Evolutionary conservation across 179 eudicot genomes (phyloP).

Genomic region (Heliamphora pulchella): DNA sequence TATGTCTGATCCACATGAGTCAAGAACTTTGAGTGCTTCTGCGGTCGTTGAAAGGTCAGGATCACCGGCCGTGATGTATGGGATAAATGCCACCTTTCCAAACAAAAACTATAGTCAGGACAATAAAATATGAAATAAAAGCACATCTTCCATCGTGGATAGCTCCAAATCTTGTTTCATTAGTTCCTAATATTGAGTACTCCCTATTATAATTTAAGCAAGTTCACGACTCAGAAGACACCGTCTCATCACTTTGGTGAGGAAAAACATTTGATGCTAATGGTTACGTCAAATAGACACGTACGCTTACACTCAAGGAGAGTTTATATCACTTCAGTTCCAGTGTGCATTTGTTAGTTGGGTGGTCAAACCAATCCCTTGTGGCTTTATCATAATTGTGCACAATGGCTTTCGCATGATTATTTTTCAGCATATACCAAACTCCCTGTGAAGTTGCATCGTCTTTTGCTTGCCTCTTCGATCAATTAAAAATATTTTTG

Average conservation of each 20-base stretch:
- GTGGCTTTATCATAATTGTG: too few species aligned
- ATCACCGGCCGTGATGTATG: conserved; percentile 94
- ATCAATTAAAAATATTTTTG: background rate
- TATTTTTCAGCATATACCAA: background rate
- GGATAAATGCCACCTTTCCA: conserved; percentile 80
- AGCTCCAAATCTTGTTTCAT: background rate
- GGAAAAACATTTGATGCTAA: background rate
- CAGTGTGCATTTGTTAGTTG: background rate
- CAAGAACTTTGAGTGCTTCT: conserved; percentile 83
- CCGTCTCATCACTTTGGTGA: background rate
- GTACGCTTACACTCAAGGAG: background rate
- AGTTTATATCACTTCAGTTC: background rate
- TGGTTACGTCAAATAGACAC: background rate
- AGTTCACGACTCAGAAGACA: background rate
- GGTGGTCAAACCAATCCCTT: background rate
- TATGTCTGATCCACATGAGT: conserved; percentile 82
- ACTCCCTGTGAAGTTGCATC: background rate
- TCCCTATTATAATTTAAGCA: background rate
- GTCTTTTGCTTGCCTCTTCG: background rate
- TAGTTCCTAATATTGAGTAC: background rate
- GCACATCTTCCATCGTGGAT: background rate
- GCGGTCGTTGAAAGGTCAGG: conserved; percentile 91
- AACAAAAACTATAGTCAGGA: conserved; percentile 19
- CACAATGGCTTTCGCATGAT: background rate
- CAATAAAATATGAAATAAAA: background rate